Conservation (phyloP, 176 grass and related monocot genomes). For the Pontederia crassipes region DNA sequence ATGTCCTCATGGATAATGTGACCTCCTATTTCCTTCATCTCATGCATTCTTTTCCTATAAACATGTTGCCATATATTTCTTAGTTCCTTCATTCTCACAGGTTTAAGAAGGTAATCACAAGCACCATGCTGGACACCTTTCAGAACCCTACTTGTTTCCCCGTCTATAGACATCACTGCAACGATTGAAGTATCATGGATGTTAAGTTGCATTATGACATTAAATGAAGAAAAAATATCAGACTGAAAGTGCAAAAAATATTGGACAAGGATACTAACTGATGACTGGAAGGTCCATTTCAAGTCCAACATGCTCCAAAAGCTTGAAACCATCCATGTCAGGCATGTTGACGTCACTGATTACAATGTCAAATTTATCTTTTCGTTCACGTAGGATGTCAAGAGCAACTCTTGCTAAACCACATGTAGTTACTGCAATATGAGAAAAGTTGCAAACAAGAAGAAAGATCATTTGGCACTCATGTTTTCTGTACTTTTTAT, state of each 20-base stretch:
- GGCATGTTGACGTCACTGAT: constrained; percentile 99
- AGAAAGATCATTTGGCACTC: no score
- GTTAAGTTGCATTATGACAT: neutral
- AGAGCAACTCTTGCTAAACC: constrained; percentile 74
- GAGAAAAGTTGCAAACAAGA: neutral
- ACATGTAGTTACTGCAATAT: constrained; percentile 63
- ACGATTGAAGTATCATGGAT: constrained; percentile 21
- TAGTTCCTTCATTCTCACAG: constrained; percentile 98
- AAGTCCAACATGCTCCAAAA: constrained; percentile 95
- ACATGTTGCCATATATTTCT: constrained; percentile 99
- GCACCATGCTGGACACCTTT: constrained; percentile 99
- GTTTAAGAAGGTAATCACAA: constrained; percentile 97
- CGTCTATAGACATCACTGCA: constrained; percentile 99
- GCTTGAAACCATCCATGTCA: constrained; percentile 99
- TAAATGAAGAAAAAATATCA: neutral
- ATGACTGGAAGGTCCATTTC: constrained; percentile 99
- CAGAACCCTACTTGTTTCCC: constrained; percentile 97
- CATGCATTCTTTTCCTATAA: constrained; percentile 94
- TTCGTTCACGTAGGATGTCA: constrained; percentile 79
- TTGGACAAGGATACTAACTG: constrained; percentile 45
- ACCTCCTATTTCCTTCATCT: constrained; percentile 84
- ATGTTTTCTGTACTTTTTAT: neutral
- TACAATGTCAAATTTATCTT: constrained; percentile 92
- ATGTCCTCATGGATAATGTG: constrained; percentile 62
- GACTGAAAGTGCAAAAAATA: neutral